Evolutionary conservation across 352 stramenopile species (phyloP), one percentile per base, ranked within the genome.

Genomic region (Bremia lactucae): DNA sequence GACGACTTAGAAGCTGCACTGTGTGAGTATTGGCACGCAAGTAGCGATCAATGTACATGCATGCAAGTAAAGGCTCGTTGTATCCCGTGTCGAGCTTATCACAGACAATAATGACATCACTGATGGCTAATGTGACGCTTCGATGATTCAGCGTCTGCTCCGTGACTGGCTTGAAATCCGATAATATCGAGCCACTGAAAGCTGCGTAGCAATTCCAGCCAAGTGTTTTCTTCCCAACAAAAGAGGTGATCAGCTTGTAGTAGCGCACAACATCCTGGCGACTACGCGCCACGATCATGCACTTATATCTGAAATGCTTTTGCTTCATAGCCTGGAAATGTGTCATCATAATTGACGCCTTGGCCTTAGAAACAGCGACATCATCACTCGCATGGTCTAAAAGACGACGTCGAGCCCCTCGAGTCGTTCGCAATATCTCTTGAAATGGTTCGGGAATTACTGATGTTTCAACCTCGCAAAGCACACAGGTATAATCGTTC

Each of bases 71-170:
- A 0, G 79, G 76, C 28, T 91, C 76, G 37, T 87, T 91, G 62
- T 86, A 91, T 2, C 79, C 79, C 2, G 79, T 91, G 35, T 91
- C 79, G 5, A 91, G 72, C 39, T 91, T 91, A 40, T 91, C 79
- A 58, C 79, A 91, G 4, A 91, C 79, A 46, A 91, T 77, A 19
- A 91, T 68, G 11, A 89, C 52, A 36, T 88, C 75, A 21, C 72
- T 84, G 20, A 65, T 70, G 3, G 59, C 48, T 10, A 88, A 42
- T 2, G 70, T 72, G 15, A 66, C 50, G 28, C 57, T 57, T 6
- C 61, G 66, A 28, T 52, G 59, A 44, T 87, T 91, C n/a, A 86
- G 39, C 1, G 66, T 83, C 21, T 82, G 61, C 31, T 88, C 76
- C 1, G 72, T 83, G 13, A 83, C 68, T 7, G 41, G 19, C 23